A percentile compares a stretch with the other conserved stretches of the same genome.
These are phyloP conservation scores for Fusarium annulatum DNA, from an alignment of 2,329 filamentous ascomycete species.

Conservation along the genomic window DNA sequence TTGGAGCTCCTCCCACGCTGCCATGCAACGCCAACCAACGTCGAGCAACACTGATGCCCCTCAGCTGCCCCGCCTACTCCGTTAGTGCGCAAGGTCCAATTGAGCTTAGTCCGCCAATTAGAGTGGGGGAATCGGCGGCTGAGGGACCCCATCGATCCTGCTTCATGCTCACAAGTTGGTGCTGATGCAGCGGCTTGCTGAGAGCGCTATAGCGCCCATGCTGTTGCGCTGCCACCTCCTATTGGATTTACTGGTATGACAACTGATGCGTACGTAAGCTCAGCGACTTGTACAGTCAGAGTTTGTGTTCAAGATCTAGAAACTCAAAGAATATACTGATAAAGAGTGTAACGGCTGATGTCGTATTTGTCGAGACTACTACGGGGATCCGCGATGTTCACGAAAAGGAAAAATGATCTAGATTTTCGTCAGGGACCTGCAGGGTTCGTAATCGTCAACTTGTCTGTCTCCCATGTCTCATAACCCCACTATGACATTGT, in stretches of 20 bases:
- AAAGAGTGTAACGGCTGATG: not conserved
- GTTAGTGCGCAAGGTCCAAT: conserved; percentile 14
- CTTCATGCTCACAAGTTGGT: conserved; percentile 23
- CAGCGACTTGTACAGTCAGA: not conserved
- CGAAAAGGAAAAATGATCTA: not conserved
- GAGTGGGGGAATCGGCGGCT: conserved; percentile 6
- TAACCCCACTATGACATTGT: conserved; percentile 11
- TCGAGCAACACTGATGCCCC: conserved; percentile 38
- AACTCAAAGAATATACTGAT: not conserved
- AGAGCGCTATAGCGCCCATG: conserved; percentile 37
- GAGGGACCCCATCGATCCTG: conserved; percentile 25
- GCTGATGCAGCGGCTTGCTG: conserved; percentile 30
- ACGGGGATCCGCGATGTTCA: not conserved
- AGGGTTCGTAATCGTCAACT: conserved; percentile 15
- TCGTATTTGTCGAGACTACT: not conserved
- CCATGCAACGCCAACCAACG: conserved; percentile 12
- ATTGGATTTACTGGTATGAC: conserved; percentile 31
- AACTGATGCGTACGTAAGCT: conserved; percentile 27
- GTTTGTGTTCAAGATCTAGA: not conserved
- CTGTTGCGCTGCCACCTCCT: conserved; percentile 32
- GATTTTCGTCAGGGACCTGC: conserved; percentile 19
- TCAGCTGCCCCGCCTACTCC: conserved; percentile 45
- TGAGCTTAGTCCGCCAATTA: conserved; percentile 32
- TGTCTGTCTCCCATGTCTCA: conserved; percentile 8
- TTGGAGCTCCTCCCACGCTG: conserved; percentile 42